Evolutionary conservation across 192 early-diverging fungal species (phyloP).

Genomic region (Entomortierella parvispora): DNA sequence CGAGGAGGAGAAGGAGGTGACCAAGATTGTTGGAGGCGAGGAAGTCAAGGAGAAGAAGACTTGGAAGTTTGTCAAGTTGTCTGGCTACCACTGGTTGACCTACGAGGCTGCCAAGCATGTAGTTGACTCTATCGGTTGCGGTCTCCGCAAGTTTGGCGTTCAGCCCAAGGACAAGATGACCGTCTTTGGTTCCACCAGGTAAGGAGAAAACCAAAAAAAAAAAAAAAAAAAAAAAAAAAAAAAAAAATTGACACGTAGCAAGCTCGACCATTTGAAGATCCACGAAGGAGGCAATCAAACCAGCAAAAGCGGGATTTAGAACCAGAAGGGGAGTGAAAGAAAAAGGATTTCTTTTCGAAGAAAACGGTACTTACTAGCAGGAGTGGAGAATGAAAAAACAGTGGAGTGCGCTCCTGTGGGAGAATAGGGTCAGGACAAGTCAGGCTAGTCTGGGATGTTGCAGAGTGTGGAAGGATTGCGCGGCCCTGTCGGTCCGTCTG

Average conservation of each 20-base stretch:
- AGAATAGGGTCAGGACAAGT: not conserved
- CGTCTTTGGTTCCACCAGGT: constrained; percentile 80
- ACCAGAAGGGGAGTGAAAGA: too few species aligned
- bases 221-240: not conserved
- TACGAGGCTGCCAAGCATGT: constrained; percentile 73
- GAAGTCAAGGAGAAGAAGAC: constrained; percentile 76
- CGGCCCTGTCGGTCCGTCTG: too few species aligned
- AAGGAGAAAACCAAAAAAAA: constrained; percentile 13
- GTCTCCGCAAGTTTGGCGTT: constrained; percentile 75
- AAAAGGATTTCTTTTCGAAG: not conserved
- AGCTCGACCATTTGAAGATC: too few species aligned
- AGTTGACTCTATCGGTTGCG: constrained; percentile 70
- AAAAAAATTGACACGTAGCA: not conserved
- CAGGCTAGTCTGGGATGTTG: too few species aligned
- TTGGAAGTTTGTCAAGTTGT: constrained; percentile 86
- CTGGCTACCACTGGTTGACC: constrained; percentile 84
- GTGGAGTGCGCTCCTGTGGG: not conserved
- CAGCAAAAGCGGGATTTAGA: too few species aligned
- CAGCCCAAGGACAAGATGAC: constrained; percentile 58
- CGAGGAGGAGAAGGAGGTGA: constrained; percentile 81
- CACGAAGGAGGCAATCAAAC: too few species aligned
- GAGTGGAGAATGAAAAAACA: not conserved
- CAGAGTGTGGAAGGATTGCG: too few species aligned
- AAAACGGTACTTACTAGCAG: not conserved
- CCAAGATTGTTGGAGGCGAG: constrained; percentile 65